Evolutionary conservation across 805 yeast genomes (phyloP).

Genomic region (Candida boleticola): DNA sequence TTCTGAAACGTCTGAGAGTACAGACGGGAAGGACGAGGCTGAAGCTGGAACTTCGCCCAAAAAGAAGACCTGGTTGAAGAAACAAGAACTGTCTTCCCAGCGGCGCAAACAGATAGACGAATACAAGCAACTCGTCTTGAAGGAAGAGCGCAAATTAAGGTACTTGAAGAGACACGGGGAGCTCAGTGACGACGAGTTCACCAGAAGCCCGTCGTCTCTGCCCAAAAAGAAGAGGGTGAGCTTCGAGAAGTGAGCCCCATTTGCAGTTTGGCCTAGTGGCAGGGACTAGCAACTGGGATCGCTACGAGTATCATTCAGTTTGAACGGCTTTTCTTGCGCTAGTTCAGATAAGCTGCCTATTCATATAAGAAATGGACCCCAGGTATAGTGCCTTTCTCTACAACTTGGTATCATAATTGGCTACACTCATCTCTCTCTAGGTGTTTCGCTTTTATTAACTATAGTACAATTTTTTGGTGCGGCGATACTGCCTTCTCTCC

Average conservation of each 20-base stretch:
- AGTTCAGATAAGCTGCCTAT: too few species aligned
- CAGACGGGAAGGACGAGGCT: background rate
- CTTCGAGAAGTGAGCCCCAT: constrained; percentile 13
- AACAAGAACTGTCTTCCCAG: background rate
- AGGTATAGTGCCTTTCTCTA: too few species aligned
- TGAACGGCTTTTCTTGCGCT: too few species aligned
- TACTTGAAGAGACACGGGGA: constrained; percentile 8
- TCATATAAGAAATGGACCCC: too few species aligned
- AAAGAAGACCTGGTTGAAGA: background rate
- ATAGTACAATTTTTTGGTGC: too few species aligned
- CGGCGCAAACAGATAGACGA: constrained; percentile 22
- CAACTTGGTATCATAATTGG: background rate
- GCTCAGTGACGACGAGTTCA: constrained; percentile 7
- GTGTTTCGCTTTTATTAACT: too few species aligned
- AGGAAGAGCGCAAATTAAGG: constrained; percentile 28
- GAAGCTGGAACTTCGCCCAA: background rate
- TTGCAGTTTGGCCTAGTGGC: too few species aligned
- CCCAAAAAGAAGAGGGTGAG: constrained; percentile 26
- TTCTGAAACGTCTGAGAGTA: background rate
- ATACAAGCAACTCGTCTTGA: constrained; percentile 21
- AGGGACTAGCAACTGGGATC: too few species aligned
- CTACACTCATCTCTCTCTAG: too few species aligned
- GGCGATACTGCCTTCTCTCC: too few species aligned
- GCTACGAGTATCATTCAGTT: too few species aligned
- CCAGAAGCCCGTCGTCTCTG: constrained; percentile 8